Percentiles rank a stretch among this genome's conserved stretches.
These are phyloP conservation scores for Kandelia obovata DNA, from an alignment of 345 rosid species.

Conservation along the genomic window DNA sequence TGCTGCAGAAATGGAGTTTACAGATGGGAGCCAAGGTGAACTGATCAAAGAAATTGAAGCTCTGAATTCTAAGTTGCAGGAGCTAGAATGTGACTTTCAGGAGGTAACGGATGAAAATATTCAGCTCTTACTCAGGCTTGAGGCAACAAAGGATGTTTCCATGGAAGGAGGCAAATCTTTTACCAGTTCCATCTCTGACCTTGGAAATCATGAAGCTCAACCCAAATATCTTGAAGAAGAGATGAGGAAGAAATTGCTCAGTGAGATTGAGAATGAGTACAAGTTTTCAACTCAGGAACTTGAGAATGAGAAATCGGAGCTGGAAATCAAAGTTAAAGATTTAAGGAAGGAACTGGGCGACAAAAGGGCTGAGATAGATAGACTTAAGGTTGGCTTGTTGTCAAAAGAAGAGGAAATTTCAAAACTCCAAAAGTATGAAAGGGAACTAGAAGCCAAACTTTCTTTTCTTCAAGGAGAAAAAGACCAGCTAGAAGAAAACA, in stretches of 20 bases:
- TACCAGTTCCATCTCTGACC: slow-evolving; percentile 6
- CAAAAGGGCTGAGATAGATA: slow-evolving; percentile 22
- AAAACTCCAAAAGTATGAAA: slow-evolving; percentile 21
- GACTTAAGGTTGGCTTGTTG: slow-evolving; percentile 31
- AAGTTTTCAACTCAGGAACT: slow-evolving; percentile 26
- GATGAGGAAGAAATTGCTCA: slow-evolving; percentile 24
- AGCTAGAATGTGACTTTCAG: slow-evolving; percentile 51
- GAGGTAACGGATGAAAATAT: slow-evolving; percentile 70
- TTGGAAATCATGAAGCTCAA: slow-evolving; percentile 16
- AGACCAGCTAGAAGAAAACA: slow-evolving; percentile 31
- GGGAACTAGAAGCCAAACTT: slow-evolving; percentile 32
- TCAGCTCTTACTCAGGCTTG: slow-evolving; percentile 40
- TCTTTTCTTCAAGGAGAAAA: slow-evolving; percentile 36
- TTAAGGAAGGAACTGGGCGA: slow-evolving; percentile 23
- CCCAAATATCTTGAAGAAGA: slow-evolving; percentile 30
- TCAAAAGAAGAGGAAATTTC: slow-evolving; percentile 40
- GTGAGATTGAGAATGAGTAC: slow-evolving; percentile 29
- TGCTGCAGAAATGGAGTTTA: slow-evolving; percentile 15
- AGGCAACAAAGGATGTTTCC: slow-evolving; percentile 30
- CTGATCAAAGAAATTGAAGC: slow-evolving; percentile 37
- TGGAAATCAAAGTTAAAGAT: slow-evolving; percentile 33
- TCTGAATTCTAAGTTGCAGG: slow-evolving; percentile 43
- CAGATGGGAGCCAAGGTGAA: slow-evolving; percentile 6
- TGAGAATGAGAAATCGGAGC: slow-evolving; percentile 30
- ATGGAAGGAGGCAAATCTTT: slow-evolving; percentile 12